Conservation (phyloP, 495 filamentous ascomycete genomes). For the Lepraria neglecta region DNA sequence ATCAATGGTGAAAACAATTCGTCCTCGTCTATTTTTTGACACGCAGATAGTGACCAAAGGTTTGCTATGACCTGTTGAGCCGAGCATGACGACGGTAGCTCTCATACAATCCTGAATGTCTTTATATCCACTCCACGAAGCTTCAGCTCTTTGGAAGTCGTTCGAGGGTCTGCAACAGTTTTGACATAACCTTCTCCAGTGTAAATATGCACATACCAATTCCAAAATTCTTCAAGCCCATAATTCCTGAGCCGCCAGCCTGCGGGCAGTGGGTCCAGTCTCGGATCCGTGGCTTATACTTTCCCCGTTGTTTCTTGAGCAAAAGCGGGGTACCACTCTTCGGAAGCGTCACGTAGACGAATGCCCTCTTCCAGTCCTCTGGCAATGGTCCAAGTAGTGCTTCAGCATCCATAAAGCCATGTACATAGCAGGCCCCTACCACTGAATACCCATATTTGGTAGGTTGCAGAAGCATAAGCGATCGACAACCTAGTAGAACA, state of each 20-base stretch:
- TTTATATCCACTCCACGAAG: background rate
- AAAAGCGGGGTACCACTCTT: background rate
- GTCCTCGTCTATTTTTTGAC: too few relatives aligned
- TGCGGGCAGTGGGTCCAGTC: background rate
- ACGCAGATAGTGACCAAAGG: too few relatives aligned
- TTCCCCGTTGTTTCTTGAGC: background rate
- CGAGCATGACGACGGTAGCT: background rate
- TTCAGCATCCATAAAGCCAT: background rate
- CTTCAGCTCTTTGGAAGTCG: background rate
- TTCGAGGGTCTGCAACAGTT: background rate
- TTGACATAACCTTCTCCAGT: background rate
- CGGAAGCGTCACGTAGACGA: background rate
- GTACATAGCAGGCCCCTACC: background rate
- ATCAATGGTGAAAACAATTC: too few relatives aligned
- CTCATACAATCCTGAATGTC: constrained; percentile 2
- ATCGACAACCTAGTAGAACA: background rate
- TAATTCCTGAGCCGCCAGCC: background rate
- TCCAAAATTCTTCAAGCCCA: background rate
- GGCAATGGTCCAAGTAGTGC: background rate
- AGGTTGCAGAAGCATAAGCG: background rate
- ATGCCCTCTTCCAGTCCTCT: background rate
- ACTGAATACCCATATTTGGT: background rate
- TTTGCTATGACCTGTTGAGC: too few relatives aligned
- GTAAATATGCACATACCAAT: background rate
- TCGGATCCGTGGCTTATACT: background rate